Evolutionary conservation across 352 stramenopile species (phyloP), one percentile per base, ranked within the genome.

Genomic region (Phytophthora vignae): DNA sequence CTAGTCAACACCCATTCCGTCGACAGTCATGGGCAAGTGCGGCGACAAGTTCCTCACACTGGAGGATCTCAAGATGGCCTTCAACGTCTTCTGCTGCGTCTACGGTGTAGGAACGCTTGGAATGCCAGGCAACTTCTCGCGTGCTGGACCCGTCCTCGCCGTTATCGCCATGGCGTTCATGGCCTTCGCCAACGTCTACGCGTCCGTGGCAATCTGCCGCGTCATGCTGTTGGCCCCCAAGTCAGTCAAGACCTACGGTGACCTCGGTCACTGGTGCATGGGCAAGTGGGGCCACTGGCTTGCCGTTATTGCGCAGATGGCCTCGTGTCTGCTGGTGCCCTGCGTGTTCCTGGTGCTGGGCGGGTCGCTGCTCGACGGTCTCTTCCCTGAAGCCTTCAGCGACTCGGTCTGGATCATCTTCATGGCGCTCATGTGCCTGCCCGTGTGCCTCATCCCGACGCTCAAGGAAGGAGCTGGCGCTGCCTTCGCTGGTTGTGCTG

Each of bases 141-240:
- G 27, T 29, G 27, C 27, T 29, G 27, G 27, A 29, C 27, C 27
- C 27, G 27, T 29, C 27, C 27, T 29, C 27, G 27, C 27, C 27
- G 27, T 29, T 29, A 29, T 29, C 27, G 27, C 27, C 27, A 29
- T 29, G 27, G 27, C 27, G 27, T 29, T 91, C 67, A 91, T 91
- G 83, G 83, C 79, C 0, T 81, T 85, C 50, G 76, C 79, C 68
- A 91, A 91, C 69, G 60, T 90, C 49, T 91, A 90, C 63, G 74
- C 81, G 0, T 81, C 77, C 4, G 74, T 89, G 25, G 54, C 76
- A 6, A 76, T 72, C 53, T 87, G 76, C 52, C 84, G 84, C 56
- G 76, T 85, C 42, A 77, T 92, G 73, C 63, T 92, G 25, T 55
- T 78, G 2, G 83, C 83, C 0, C 83, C 83, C 27, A 77, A 76